phyloP scores from a whole-genome alignment of 1,284 basidiomycete genomes.

The Ceratobasidium sp. region DNA sequence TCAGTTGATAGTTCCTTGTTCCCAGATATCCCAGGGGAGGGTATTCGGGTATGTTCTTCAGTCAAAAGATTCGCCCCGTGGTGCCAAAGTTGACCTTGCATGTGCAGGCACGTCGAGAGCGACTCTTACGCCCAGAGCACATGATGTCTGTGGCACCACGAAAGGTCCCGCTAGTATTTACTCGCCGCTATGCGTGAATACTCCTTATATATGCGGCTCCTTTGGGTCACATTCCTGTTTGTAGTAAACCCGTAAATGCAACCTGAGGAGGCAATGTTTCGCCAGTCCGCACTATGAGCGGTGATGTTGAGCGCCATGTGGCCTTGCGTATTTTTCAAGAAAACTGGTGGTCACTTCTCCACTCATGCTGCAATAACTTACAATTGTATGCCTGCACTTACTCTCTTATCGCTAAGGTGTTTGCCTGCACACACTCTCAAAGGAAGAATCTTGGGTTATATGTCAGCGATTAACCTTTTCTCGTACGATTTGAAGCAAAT shows the following conservation, averaged over 20 bases:
- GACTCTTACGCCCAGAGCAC: background rate
- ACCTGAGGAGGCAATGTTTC: too few relatives aligned
- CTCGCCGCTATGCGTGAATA: background rate
- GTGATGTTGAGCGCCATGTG: too few relatives aligned
- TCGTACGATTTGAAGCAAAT: too few relatives aligned
- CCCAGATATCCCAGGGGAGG: background rate
- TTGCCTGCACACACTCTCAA: too few relatives aligned
- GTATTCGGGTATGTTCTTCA: background rate
- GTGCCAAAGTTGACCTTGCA: background rate
- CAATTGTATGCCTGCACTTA: slow-evolving; percentile 1
- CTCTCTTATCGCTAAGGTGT: background rate
- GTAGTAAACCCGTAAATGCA: too few relatives aligned
- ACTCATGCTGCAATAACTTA: slow-evolving; percentile 9
- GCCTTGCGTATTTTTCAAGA: background rate
- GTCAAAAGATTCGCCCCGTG: background rate
- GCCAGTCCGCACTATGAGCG: too few relatives aligned
- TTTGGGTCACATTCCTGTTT: too few relatives aligned
- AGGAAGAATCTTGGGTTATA: too few relatives aligned
- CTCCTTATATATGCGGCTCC: background rate
- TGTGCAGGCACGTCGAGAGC: background rate
- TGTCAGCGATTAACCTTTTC: too few relatives aligned
- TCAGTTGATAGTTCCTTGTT: background rate
- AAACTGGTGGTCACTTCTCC: slow-evolving; percentile 9
- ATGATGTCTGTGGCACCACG: background rate
- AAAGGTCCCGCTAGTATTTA: slow-evolving; percentile 8